phyloP scores from a whole-genome alignment of 2,329 filamentous ascomycete genomes.

The Sporothrix phasma region DNA sequence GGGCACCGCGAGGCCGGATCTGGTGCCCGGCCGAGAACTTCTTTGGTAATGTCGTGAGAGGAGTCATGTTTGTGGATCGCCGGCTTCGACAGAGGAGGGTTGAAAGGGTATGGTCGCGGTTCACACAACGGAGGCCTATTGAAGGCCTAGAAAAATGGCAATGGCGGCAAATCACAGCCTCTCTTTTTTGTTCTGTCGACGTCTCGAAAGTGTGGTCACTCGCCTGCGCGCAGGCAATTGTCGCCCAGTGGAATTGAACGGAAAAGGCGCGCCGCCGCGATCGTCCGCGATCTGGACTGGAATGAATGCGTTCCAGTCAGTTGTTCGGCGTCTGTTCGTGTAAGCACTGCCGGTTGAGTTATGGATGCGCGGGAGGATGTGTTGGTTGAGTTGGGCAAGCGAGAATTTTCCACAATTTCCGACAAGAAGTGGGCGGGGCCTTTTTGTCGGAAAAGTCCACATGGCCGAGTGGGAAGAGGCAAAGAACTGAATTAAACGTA shows the following conservation, averaged over 20 bases:
- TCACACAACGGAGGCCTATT: background rate
- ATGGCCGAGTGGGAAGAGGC: conserved; percentile 11
- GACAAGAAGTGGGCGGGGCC: background rate
- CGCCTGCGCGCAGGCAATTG: background rate
- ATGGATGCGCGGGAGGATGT: background rate
- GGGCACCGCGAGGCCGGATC: conserved; percentile 20
- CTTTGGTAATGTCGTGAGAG: conserved; percentile 20
- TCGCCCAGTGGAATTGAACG: background rate
- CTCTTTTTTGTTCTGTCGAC: background rate
- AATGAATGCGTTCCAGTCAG: background rate
- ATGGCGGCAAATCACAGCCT: background rate
- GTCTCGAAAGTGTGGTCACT: too few relatives aligned
- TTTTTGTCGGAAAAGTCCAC: background rate
- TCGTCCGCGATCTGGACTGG: background rate
- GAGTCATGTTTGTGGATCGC: conserved; percentile 13
- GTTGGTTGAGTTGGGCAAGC: background rate
- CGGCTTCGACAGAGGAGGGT: background rate
- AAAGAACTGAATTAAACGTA: background rate
- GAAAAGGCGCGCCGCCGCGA: background rate
- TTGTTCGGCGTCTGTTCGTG: background rate
- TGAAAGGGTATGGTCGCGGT: background rate
- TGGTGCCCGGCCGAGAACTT: conserved; percentile 19
- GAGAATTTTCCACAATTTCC: conserved; percentile 6
- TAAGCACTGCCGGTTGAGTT: background rate
- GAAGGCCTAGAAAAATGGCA: background rate